A percentile compares a stretch with the other conserved stretches of the same genome.
These are phyloP conservation scores for Fusarium lateritium DNA, from an alignment of 2,329 filamentous ascomycete genomes.

Conservation along the genomic window DNA sequence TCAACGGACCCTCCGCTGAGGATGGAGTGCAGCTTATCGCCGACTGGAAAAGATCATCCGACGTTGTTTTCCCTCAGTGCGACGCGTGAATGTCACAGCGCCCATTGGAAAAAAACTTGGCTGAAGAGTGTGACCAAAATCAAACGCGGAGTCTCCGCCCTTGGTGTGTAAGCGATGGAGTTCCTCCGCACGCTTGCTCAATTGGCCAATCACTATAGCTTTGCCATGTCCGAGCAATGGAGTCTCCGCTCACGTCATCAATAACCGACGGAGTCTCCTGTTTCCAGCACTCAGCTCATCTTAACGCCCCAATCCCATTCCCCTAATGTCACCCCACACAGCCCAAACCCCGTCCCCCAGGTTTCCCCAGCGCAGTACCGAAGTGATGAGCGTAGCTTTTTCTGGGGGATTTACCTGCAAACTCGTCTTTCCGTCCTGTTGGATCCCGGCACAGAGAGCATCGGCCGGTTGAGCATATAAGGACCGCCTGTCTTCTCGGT, in stretches of 20 bases:
- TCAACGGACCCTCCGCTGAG: conserved; percentile 15
- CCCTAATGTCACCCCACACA: conserved; percentile 32
- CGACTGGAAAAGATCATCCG: conserved; percentile 20
- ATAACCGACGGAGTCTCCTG: conserved; percentile 30
- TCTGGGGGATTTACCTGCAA: conserved; percentile 14
- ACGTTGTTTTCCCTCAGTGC: background rate
- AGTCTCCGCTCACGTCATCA: conserved; percentile 1
- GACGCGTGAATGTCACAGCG: conserved; percentile 5
- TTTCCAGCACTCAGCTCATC: background rate
- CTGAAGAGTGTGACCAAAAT: background rate
- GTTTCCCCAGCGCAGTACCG: conserved; percentile 32
- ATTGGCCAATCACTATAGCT: conserved; percentile 3
- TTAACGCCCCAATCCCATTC: conserved; percentile 22
- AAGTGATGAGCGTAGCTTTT: conserved; percentile 10
- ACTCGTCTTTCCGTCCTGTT: conserved; percentile 1
- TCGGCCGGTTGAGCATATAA: conserved; percentile 25
- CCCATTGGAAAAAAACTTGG: background rate
- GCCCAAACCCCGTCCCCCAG: conserved; percentile 22
- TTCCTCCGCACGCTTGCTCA: conserved; percentile 3
- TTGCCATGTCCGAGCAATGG: background rate
- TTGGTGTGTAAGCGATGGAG: conserved; percentile 8
- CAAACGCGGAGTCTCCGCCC: conserved; percentile 26
- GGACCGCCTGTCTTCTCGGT: background rate
- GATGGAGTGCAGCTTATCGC: background rate
- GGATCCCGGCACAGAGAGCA: background rate